Evolutionary conservation across 495 filamentous ascomycete genomes (phyloP), one percentile per base, ranked within the genome.

Genomic region (Hyaloscypha hepaticicola): DNA sequence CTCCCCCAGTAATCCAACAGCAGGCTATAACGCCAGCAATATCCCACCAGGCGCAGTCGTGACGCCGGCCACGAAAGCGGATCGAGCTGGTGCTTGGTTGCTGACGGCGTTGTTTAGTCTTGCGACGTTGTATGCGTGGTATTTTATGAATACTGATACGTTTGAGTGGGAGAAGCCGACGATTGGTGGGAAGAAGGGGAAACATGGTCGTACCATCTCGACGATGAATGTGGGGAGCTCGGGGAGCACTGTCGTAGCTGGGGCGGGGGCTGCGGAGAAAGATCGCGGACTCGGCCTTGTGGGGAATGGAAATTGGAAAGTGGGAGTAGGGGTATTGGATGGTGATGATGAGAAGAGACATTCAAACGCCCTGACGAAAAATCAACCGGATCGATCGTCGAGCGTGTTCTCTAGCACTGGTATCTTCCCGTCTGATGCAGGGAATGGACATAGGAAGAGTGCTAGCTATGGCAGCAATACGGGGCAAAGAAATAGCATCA

Each of bases 1-100:
- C 3, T 93, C 90, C 69, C 77, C 78, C 49, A 90, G 91, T 1
- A 77, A 94, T 70, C 87, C 90, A 0, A 78, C 76, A 9, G 90
- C 88, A 14, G 90, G 91, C 19, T 82, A 53, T 75, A 70, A 67
- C 29, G 8, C 28, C 1, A 50, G 34, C 3, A 26, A 14, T 12
- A 21, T 57, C 34, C 64, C 52, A 1, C 78, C 66, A 0, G n/a
- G 59, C 49, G 51, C 45, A 6, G 28, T 68, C 53, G 31, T 63
- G 45, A 21, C 69, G 41, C 64, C 51, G 58, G 77, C 88, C 34
- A 81, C 78, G 0, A 72, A 72, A 4, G 82, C 73, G 2, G 87
- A 88, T 68, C 79, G 76, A 59, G 83, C 79, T 8, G 90, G 87
- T 14, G 88, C 88, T 5, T 81, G 78, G 5, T 78, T 91, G 34